phyloP scores from a whole-genome alignment of 768 basidiomycete species.

The Kwoniella sp. region DNA sequence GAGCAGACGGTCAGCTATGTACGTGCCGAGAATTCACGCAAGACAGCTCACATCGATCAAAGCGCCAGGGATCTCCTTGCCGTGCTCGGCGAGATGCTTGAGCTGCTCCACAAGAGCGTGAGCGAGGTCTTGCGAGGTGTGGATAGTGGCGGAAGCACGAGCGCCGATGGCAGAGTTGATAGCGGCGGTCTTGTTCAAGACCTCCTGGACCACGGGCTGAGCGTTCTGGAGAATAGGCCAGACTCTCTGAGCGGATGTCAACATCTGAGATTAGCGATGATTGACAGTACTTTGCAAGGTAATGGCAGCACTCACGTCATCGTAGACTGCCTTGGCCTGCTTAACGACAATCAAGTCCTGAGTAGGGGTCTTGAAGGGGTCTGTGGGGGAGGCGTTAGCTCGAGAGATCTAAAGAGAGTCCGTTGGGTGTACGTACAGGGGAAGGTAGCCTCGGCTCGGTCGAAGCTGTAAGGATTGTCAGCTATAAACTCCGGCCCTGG shows the following conservation, averaged over 20 bases:
- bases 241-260: slow-evolving; percentile 33
- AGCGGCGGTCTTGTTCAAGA: slow-evolving; percentile 42
- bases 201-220: slow-evolving; percentile 43
- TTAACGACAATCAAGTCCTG: slow-evolving; percentile 66
- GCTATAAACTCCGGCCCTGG: no score
- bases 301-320: slow-evolving; percentile 39
- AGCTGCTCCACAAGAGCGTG: slow-evolving; percentile 48
- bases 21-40: background rate
- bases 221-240: slow-evolving; percentile 38
- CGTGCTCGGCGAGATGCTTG: slow-evolving; percentile 43
- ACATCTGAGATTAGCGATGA: background rate
- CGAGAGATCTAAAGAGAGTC: background rate
- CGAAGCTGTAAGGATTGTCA: slow-evolving; percentile 34
- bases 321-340: slow-evolving; percentile 53
- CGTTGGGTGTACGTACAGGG: slow-evolving; percentile 45
- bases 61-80: slow-evolving; percentile 38
- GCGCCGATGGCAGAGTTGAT: slow-evolving; percentile 50
- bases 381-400: slow-evolving; percentile 15
- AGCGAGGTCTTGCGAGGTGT: slow-evolving; percentile 40
- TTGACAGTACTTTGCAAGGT: background rate
- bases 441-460: slow-evolving; percentile 50
- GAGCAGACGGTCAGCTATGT: slow-evolving; percentile 12
- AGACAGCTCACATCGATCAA: slow-evolving; percentile 33
- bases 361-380: slow-evolving; percentile 60
- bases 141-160: slow-evolving; percentile 44